Conservation (phyloP, 163 green algal species). For the Volvox carteri region DNA sequence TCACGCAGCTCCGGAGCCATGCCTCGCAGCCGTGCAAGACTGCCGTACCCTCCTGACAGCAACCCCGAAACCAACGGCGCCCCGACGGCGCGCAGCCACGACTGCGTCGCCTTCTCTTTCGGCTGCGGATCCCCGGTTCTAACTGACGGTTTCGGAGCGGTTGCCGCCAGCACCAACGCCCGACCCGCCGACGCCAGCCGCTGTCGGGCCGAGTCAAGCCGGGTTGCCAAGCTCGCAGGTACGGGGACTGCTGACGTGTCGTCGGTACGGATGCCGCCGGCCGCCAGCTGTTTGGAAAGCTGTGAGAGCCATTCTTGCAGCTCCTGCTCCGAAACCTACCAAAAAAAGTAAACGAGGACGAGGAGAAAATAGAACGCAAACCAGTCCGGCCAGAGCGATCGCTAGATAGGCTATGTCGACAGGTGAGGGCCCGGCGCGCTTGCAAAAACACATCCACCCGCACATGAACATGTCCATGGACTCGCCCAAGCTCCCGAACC, state of each 20-base stretch:
- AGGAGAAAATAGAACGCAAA: no score
- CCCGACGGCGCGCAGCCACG: constrained; percentile 35
- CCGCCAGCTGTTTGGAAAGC: background rate
- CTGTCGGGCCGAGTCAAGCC: background rate
- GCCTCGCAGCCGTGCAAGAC: background rate
- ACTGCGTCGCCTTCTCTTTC: background rate
- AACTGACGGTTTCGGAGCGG: background rate
- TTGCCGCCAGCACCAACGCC: background rate
- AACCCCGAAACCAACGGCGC: constrained; percentile 18
- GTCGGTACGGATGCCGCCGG: background rate
- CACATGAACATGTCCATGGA: no score
- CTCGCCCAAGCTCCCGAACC: no score
- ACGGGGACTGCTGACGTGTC: background rate
- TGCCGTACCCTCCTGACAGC: constrained; percentile 36
- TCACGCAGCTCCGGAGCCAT: constrained; percentile 40
- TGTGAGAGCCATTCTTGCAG: constrained; percentile 5
- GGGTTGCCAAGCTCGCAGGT: background rate
- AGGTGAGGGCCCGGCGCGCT: no score
- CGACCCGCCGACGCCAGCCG: constrained; percentile 25
- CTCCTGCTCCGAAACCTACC: constrained; percentile 23
- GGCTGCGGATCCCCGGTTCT: no score
- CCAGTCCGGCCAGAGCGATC: no score
- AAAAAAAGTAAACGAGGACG: no score
- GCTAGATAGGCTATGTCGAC: no score
- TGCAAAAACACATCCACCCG: no score